phyloP scores from a whole-genome alignment of 2,329 filamentous ascomycete genomes.

The Xylariaceae sp. region DNA sequence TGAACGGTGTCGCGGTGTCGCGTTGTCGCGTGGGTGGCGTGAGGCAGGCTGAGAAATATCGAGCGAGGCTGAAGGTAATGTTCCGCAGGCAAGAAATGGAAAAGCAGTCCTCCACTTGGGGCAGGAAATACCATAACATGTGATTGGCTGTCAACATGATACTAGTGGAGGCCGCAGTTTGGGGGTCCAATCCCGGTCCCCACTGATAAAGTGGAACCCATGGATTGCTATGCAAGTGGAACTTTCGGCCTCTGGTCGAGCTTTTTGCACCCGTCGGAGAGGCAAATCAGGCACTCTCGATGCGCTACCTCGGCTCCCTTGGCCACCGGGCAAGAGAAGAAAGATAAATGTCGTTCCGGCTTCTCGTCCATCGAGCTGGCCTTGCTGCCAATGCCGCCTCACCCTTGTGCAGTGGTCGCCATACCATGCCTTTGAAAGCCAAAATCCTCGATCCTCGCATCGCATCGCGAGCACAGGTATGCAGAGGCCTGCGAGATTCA shows the following conservation, averaged over 20 bases:
- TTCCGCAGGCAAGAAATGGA: too few relatives aligned
- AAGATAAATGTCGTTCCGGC: conserved; percentile 51
- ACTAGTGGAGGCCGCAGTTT: too few relatives aligned
- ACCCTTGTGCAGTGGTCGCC: conserved; percentile 32
- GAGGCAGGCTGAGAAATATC: conserved; percentile 5
- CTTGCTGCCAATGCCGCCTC: conserved; percentile 38
- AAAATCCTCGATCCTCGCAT: conserved; percentile 59
- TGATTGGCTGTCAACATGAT: too few relatives aligned
- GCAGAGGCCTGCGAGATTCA: neutral
- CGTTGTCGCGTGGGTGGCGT: conserved; percentile 1
- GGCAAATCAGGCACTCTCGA: too few relatives aligned
- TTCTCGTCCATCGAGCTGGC: conserved; percentile 46
- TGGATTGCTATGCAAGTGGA: too few relatives aligned
- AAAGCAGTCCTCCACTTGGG: too few relatives aligned
- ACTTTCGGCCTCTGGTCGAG: too few relatives aligned
- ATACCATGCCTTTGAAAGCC: conserved; percentile 72
- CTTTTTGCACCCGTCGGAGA: too few relatives aligned
- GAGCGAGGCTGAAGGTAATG: conserved; percentile 15
- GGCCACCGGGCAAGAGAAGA: conserved; percentile 31
- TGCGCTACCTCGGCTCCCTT: conserved; percentile 22
- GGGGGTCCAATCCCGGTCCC: too few relatives aligned
- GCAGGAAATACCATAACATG: too few relatives aligned
- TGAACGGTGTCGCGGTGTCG: conserved; percentile 5
- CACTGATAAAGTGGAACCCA: too few relatives aligned
- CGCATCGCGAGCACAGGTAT: conserved; percentile 43